phyloP scores from a whole-genome alignment of 306 rosid genomes.

The Malus sylvestris region DNA sequence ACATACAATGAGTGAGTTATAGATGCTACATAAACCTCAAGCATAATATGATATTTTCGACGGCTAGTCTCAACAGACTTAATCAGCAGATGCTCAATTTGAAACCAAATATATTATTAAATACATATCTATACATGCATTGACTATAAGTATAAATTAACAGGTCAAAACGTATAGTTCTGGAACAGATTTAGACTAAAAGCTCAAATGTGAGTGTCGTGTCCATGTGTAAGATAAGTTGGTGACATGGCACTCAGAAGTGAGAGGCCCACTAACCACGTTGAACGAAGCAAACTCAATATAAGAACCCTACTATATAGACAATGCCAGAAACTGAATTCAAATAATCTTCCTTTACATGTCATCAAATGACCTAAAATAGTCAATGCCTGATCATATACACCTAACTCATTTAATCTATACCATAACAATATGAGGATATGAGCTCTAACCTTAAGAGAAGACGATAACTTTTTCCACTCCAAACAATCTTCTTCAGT shows the following conservation, averaged over 20 bases:
- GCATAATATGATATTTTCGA: neutral
- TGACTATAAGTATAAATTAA: neutral
- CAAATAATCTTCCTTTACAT: neutral
- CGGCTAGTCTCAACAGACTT: neutral
- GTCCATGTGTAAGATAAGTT: neutral
- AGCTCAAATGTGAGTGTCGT: neutral
- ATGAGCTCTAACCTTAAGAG: slow-evolving; percentile 52
- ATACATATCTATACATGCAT: neutral
- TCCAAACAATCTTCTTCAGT: slow-evolving; percentile 57
- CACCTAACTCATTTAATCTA: neutral
- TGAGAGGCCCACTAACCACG: neutral
- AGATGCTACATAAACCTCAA: neutral
- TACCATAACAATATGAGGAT: neutral
- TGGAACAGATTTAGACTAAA: neutral
- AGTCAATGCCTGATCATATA: neutral
- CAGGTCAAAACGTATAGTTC: neutral
- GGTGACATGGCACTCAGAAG: neutral
- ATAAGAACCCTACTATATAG: neutral
- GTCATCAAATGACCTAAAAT: neutral
- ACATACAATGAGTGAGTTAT: neutral
- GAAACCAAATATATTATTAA: neutral
- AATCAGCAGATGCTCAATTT: neutral
- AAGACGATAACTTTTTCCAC: slow-evolving; percentile 65
- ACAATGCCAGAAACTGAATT: neutral
- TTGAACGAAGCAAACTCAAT: neutral